Conservation (phyloP, 208 protist species). For the Entamoeba invadens region DNA sequence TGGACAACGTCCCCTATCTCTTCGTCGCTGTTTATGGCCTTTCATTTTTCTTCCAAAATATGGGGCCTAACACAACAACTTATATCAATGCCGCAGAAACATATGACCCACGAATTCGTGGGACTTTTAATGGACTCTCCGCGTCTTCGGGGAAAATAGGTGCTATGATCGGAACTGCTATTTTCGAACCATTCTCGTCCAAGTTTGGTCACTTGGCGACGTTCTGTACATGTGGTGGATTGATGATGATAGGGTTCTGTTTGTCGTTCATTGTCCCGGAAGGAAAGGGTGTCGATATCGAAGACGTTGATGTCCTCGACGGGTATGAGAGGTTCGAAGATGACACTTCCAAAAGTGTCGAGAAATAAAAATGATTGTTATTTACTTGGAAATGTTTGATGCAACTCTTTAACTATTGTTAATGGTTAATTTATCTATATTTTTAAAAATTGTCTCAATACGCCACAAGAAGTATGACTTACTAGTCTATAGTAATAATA, state of each 20-base stretch:
- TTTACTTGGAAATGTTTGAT: no score
- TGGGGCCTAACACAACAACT: neutral
- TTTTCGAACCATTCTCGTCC: neutral
- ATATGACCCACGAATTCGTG: neutral
- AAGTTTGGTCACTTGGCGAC: neutral
- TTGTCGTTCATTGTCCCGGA: neutral
- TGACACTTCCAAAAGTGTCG: no score
- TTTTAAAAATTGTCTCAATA: no score
- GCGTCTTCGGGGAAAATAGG: neutral
- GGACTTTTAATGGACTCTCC: neutral
- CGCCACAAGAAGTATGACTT: no score
- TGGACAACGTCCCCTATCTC: neutral
- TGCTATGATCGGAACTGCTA: neutral
- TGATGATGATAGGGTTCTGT: neutral
- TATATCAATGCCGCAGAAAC: neutral
- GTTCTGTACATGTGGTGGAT: neutral
- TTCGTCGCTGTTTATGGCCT: neutral
- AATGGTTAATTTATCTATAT: no score
- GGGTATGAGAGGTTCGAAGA: neutral
- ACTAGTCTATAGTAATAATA: no score
- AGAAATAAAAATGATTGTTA: no score
- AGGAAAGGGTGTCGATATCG: neutral
- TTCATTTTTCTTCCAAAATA: neutral
- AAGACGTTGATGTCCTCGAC: neutral
- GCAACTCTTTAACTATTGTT: no score